Conservation (phyloP, 1,284 basidiomycete genomes). For the Rhizoctonia solani region DNA sequence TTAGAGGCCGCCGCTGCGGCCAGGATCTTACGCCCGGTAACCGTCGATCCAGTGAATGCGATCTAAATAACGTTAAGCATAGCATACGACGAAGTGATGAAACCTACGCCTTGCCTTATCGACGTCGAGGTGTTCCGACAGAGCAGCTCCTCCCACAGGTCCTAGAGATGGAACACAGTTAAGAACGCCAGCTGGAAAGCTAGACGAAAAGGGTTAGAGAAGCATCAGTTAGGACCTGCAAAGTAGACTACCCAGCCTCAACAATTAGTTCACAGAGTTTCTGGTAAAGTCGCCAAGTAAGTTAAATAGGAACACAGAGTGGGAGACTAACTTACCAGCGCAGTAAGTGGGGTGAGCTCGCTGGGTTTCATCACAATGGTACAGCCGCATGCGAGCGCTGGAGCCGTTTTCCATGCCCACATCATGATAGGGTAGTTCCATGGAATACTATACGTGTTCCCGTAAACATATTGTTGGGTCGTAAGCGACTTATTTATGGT, state of each 20-base stretch:
- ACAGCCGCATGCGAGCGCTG: slow-evolving; percentile 86
- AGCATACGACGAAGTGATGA: background rate
- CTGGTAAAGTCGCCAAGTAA: slow-evolving; percentile 45
- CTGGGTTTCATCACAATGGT: slow-evolving; percentile 92
- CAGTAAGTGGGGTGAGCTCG: slow-evolving; percentile 88
- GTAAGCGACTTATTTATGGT: background rate
- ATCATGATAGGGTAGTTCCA: slow-evolving; percentile 94
- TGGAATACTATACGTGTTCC: slow-evolving; percentile 62
- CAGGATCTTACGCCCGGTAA: slow-evolving; percentile 56
- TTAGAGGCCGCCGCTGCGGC: slow-evolving; percentile 54
- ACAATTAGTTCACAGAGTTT: slow-evolving; percentile 79
- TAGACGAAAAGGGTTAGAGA: slow-evolving; percentile 43
- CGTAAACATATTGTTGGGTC: background rate
- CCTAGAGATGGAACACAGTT: slow-evolving; percentile 88
- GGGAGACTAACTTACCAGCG: slow-evolving; percentile 60
- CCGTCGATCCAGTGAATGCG: slow-evolving; percentile 51
- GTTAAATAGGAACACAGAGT: slow-evolving; percentile 2
- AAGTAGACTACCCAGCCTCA: slow-evolving; percentile 69
- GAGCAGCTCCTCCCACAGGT: slow-evolving; percentile 78
- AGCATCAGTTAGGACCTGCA: background rate
- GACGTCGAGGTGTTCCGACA: slow-evolving; percentile 75
- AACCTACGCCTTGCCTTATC: slow-evolving; percentile 58
- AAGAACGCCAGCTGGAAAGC: slow-evolving; percentile 91
- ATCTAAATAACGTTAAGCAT: slow-evolving; percentile 42
- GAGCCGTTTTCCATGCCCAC: slow-evolving; percentile 92